Evolutionary conservation across 768 basidiomycete genomes (phyloP).

Genomic region (Boletus rex-veris): DNA sequence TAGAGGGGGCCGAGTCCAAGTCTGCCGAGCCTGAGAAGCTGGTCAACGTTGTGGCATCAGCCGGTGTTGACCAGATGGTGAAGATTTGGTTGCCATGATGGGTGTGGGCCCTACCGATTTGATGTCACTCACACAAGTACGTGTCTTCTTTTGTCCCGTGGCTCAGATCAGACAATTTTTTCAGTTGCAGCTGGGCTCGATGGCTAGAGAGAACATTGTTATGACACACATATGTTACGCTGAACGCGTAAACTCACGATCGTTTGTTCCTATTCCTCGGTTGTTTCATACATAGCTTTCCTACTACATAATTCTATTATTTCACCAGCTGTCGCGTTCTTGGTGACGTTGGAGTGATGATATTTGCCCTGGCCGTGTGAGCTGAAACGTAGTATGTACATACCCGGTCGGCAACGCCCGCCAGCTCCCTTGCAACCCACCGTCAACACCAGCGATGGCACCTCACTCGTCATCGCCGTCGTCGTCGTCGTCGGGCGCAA

Average conservation of each 20-base stretch:
- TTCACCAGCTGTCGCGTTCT: conserved; percentile 4
- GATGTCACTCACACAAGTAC: conserved; percentile 8
- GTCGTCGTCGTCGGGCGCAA: conserved; percentile 51
- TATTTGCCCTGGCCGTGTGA: conserved; percentile 20
- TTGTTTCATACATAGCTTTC: conserved; percentile 17
- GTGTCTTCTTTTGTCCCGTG: conserved; percentile 9
- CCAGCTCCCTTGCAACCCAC: conserved; percentile 26
- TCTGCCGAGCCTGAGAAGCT: conserved; percentile 48
- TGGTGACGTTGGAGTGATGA: neutral
- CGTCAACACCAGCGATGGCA: conserved; percentile 53
- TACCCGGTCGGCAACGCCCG: conserved; percentile 28
- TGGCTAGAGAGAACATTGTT: conserved; percentile 16
- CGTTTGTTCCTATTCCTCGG: conserved; percentile 19
- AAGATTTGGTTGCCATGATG: conserved; percentile 61
- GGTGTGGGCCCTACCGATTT: neutral
- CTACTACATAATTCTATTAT: conserved; percentile 33
- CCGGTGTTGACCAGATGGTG: conserved; percentile 64
- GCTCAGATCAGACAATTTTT: conserved; percentile 14
- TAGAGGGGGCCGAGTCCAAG: conserved; percentile 32
- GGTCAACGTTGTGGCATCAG: conserved; percentile 67
- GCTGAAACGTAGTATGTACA: conserved; percentile 13
- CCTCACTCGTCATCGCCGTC: conserved; percentile 64
- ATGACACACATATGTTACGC: conserved; percentile 19
- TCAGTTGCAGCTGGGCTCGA: neutral
- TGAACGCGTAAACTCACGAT: conserved; percentile 28